Evolutionary conservation across 2,329 filamentous ascomycete species (phyloP), one percentile per base, ranked within the genome.

Genomic region (Aspergillus sp.): DNA sequence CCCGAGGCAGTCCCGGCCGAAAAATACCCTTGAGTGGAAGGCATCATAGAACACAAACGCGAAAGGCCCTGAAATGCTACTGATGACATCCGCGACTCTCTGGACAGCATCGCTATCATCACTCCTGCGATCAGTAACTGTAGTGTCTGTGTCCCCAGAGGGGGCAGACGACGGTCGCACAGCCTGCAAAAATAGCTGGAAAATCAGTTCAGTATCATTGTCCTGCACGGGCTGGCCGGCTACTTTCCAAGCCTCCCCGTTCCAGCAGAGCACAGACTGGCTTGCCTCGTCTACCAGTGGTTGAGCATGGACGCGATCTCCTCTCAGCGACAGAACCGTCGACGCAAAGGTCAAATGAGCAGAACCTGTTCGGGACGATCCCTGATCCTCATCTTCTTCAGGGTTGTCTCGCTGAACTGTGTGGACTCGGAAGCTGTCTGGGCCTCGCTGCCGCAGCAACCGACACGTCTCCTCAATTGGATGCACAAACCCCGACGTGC

Each of bases 161-260:
- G 9, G 19, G 19, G 19, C 10, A 38, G 41, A 43, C 2, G 40
- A 33, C 41, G 50, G 52, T 27, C 48, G 49, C 30, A 60, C 54
- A 57, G 76, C 72, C 48, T 69, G 58, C 19, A 75, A 59, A 42
- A 95, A 73, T 34, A 78, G 60, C 32, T 73, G 60, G 59, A 91
- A 82, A 12, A 97, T 73, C 5, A 72, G 69, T 57, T 84, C 76
- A 3, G 86, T 86, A 67, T 98, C 93, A 61, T 95, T 96, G 48
- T 82, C 86, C 33, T 58, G 50, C 4, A 95, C 73, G 1, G 65
- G 58, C 7, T 75, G 57, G 32, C 75, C 76, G 6, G 67, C 69
- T 43, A 94, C 75, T 48, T 78, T 83, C 93, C 93, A 98, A 1
- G 89, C 91, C 64, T 98, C 93, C 39, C 93, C 93, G 61, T 98